These are phyloP conservation scores for Articulospora tetracladia DNA, from an alignment of 495 filamentous ascomycete species.

Conservation along the genomic window DNA sequence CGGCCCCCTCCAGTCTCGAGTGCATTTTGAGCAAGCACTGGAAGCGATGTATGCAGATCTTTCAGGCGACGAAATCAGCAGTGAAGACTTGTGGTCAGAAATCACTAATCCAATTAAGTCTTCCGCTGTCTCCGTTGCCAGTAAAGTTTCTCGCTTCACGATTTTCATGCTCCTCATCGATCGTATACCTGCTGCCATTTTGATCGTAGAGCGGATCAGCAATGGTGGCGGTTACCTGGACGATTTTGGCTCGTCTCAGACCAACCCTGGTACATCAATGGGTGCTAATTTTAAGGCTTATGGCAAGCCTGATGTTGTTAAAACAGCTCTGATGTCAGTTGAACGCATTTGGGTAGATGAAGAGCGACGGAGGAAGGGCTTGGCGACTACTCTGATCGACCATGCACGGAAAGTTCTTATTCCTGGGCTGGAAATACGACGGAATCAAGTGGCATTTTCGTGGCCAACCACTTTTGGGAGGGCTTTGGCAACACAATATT, in stretches of 20 bases:
- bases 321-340: constrained; percentile 9
- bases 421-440: not conserved
- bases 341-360: constrained; percentile 17
- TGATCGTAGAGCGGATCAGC: constrained; percentile 7
- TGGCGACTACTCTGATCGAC: constrained; percentile 14
- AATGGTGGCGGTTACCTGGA: not conserved
- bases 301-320: not conserved
- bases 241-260: not conserved
- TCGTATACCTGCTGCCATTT: not conserved
- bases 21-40: not conserved
- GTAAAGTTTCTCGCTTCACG: constrained; percentile 12
- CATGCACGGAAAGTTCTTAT: constrained; percentile 12
- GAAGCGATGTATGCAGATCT: not conserved
- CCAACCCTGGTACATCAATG: not conserved
- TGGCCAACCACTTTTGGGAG: constrained; percentile 7
- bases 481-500: constrained; percentile 12
- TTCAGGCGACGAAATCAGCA: not conserved
- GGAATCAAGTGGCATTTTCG: constrained; percentile 14
- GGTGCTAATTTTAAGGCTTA: not conserved
- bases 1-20: not conserved
- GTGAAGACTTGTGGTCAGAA: not conserved
- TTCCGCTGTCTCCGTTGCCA: not conserved
- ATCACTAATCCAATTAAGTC: constrained; percentile 4
- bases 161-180: constrained; percentile 12
- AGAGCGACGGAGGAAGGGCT: constrained; percentile 4